phyloP scores from a whole-genome alignment of 805 yeast species.

The Candida fluviatilis region DNA sequence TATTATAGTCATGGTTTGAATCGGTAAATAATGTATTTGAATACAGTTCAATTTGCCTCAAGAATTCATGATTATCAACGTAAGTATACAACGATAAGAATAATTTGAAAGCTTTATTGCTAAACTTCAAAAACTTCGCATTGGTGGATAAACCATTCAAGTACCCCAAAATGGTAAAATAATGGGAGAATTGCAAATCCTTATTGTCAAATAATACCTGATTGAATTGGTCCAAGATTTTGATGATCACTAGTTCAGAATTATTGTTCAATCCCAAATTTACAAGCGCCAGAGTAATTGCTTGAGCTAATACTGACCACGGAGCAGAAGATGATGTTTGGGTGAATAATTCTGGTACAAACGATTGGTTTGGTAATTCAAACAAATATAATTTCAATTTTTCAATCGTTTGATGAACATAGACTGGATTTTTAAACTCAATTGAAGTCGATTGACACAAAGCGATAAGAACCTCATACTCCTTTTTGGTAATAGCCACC shows the following conservation, averaged over 20 bases:
- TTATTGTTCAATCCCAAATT: conserved; percentile 25
- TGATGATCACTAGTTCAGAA: conserved; percentile 19
- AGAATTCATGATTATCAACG: conserved; percentile 36
- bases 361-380: conserved; percentile 42
- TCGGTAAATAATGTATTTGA: conserved; percentile 15
- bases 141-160: conserved; percentile 25
- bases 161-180: conserved; percentile 32
- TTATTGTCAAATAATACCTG: conserved; percentile 19
- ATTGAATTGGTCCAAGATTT: conserved; percentile 24
- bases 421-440: conserved; percentile 23
- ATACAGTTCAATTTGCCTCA: conserved; percentile 31
- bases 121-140: conserved; percentile 22
- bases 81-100: conserved; percentile 31
- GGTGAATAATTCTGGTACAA: conserved; percentile 30
- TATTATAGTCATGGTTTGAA: conserved; percentile 12
- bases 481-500: conserved; percentile 47
- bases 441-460: conserved; percentile 41
- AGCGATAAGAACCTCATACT: conserved; percentile 55
- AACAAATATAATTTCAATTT: conserved; percentile 45
- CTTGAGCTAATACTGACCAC: conserved; percentile 31
- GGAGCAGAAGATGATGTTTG: conserved; percentile 27
- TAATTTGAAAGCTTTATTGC: conserved; percentile 23
- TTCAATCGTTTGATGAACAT: conserved; percentile 40
- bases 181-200: conserved; percentile 24
- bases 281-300: conserved; percentile 29